Evolutionary conservation across 148 eudicot genomes (phyloP).

Genomic region (Drosera capensis): DNA sequence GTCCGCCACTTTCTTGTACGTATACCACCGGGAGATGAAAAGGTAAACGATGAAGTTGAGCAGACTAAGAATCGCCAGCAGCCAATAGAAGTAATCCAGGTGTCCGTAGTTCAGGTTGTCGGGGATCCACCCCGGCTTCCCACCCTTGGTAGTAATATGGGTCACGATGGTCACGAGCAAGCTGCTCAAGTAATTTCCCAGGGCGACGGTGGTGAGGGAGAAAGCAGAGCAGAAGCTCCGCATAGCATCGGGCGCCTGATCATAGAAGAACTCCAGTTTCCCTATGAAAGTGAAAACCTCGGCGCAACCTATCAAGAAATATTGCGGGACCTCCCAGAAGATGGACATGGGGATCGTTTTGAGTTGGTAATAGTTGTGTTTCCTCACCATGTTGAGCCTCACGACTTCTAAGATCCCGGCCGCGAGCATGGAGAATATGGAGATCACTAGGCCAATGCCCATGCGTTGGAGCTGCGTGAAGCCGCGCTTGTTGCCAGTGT

Average conservation of each 20-base stretch:
- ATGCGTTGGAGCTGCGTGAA: slow-evolving; percentile 15
- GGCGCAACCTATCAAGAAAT: slow-evolving; percentile 13
- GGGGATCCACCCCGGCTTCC: slow-evolving; percentile 20
- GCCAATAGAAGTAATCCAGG: slow-evolving; percentile 19
- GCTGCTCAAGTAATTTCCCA: slow-evolving; percentile 16
- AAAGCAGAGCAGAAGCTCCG: slow-evolving; percentile 15
- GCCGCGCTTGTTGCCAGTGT: slow-evolving; percentile 11
- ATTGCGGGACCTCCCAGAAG: slow-evolving; percentile 20
- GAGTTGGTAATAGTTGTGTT: slow-evolving; percentile 10
- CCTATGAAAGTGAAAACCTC: slow-evolving; percentile 18
- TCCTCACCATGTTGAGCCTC: slow-evolving; percentile 11
- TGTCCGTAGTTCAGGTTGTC: slow-evolving; percentile 19
- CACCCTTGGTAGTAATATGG: slow-evolving; percentile 7
- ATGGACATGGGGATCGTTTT: slow-evolving; percentile 10
- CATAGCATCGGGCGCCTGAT: slow-evolving; percentile 24
- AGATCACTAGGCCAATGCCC: slow-evolving; percentile 15
- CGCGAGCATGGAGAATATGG: slow-evolving; percentile 13
- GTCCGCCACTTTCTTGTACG: slow-evolving; percentile 5
- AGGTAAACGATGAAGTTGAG: slow-evolving; percentile 12
- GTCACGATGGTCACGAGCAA: slow-evolving; percentile 11
- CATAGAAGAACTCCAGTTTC: slow-evolving; percentile 19
- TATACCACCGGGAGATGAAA: slow-evolving; percentile 9
- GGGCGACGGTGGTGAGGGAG: slow-evolving; percentile 7
- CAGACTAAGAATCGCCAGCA: slow-evolving; percentile 11
- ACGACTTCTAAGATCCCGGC: slow-evolving; percentile 11